Evolutionary conservation across 108 stramenopile species (phyloP).

Genomic region (Skeletonema menzelii): DNA sequence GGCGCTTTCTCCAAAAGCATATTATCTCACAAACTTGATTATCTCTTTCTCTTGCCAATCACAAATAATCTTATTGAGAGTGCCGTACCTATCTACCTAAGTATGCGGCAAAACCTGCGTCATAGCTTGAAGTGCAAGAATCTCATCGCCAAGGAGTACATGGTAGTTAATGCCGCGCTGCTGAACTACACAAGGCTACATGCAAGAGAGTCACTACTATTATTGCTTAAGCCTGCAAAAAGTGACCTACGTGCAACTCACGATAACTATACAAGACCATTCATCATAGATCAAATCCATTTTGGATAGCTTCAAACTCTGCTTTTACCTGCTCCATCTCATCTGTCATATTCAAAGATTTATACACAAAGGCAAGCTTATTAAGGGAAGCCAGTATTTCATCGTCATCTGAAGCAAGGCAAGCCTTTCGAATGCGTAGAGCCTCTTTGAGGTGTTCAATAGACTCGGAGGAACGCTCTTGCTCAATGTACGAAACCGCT

Average conservation of each 20-base stretch:
- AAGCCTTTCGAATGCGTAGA: conserved; percentile 39
- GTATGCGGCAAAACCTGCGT: too few species aligned
- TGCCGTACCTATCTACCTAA: too few species aligned
- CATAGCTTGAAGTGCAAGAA: too few species aligned
- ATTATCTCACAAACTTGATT: too few species aligned
- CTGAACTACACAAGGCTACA: too few species aligned
- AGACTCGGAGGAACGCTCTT: conserved; percentile 41
- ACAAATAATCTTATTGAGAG: too few species aligned
- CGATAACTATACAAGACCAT: too few species aligned
- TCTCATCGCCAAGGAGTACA: too few species aligned
- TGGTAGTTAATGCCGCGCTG: too few species aligned
- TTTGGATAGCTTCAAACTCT: conserved; percentile 43
- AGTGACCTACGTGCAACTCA: background rate
- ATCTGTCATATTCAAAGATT: conserved; percentile 41
- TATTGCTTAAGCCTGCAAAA: background rate
- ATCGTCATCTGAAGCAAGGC: conserved; percentile 35
- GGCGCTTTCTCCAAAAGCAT: too few species aligned
- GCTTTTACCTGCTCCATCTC: conserved; percentile 39
- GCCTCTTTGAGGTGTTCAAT: conserved; percentile 49
- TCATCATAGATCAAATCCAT: background rate
- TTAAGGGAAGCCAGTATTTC: conserved; percentile 49
- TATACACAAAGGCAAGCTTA: conserved; percentile 53
- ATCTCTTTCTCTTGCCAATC: too few species aligned
- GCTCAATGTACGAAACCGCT: conserved; percentile 50
- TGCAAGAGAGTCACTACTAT: background rate